Base-by-base conservation (phyloP, 2,329 filamentous ascomycete genomes). In the Diaporthe eres region DNA sequence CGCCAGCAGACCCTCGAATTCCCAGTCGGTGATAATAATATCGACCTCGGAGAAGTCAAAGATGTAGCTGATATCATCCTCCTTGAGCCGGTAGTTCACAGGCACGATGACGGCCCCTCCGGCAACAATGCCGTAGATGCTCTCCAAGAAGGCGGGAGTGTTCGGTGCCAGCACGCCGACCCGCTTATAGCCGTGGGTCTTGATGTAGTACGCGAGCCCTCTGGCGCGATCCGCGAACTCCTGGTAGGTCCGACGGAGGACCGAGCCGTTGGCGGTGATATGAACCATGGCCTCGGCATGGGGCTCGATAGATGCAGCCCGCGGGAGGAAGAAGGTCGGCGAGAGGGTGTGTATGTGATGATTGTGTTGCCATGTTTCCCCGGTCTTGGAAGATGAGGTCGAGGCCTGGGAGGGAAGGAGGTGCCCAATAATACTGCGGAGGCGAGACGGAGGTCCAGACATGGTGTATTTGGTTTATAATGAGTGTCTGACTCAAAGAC, bases 101-200 rank as follows among this genome's bases (percentile, higher is more conserved):
- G 90, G 89, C 72, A 98, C 94, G 77, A 95, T 92, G 34, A 97
- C 90, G 10, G 89, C 94, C 1, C 95, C 95, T 0, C 94, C 94
- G 1, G 94, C 96, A 0, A 92, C 93, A 79, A 98, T 93, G 2
- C 94, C 97, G 81, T 95, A 99, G 77, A 98, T 94, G 9, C 92
- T 91, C 85, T 98, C 96, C 39, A 99, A 88, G 80, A 98, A 98
- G 0, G 96, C 96, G 0, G 97, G 97, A 1, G 97, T 99, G 83
- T 99, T 99, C 4, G 97, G 94, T 12, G 92, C 93, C 15, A 99
- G 88, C 65, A 99, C 93, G 9, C 97, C 97, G 8, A 98, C 94
- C 76, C 94, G 90, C 80, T 91, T 93, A 81, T 91, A 92, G 6
- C 90, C 89, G 81, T 94, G 91, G 83, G 94, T 94, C 79, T 90